Evolutionary conservation across 441 rosid genomes (phyloP), one percentile per base, ranked within the genome.

Genomic region (Populus trichocarpa): DNA sequence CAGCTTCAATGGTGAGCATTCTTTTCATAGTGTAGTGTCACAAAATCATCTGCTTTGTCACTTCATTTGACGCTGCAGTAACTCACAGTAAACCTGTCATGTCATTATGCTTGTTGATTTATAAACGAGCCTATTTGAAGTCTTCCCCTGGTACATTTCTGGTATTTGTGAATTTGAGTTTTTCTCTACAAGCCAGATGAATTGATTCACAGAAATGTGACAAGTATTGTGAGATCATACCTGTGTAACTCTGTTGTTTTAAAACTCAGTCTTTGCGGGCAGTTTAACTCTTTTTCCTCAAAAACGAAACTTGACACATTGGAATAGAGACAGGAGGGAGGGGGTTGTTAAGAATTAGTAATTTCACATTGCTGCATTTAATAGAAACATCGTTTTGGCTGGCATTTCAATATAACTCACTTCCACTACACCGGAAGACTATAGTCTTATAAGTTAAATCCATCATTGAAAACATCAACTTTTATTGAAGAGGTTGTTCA

Each of bases 1-100:
- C 78, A 71, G 76, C 83, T 70, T 66, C 98, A 94, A 23, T 87
- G 94, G 95, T 94, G 81, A 75, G 84, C 53, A 36, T 30, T 30
- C 36, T 38, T 53, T 79, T 26, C 13, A 63, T 61, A 10, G 42
- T 10, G 36, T 6, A 1, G 68, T 40, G 12, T 70, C 18, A 36
- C 8, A 8, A n/a, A 30, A 26, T 70, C 63, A 53, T n/a, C 10
- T 66, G 50, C 5, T 42, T 36, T 70, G 4, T 66, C 30, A 25
- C 72, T 22, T 32, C 22, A 6, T 16, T 71, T 53, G 28, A 30
- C 14, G 40, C 32, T 33, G n/a, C 13, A n/a, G 12, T 14, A 30
- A 46, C 10, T 69, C 13, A 26, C 20, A 18, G 46, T 23, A 36
- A 30, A 38, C 38, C 59, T 74, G 7, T 11, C 6, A 22, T 32